Evolutionary conservation across 345 rosid species (phyloP).

Genomic region (Eucalyptus sp.): DNA sequence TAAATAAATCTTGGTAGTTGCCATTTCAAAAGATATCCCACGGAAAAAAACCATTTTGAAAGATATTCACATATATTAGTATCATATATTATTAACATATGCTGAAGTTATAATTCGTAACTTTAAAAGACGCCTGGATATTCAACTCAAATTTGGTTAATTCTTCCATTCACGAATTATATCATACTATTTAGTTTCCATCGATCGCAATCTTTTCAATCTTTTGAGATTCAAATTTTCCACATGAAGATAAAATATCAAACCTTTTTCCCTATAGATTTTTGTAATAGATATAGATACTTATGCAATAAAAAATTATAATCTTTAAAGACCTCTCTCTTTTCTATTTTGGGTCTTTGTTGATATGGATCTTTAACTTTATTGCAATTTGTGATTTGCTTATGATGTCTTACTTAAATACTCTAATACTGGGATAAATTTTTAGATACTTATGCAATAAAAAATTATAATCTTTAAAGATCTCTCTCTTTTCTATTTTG

Average conservation of each 20-base stretch:
- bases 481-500: background rate
- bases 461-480: background rate
- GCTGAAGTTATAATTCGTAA: background rate
- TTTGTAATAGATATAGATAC: background rate
- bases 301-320: background rate
- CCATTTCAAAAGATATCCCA: background rate
- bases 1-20: background rate
- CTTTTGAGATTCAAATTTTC: background rate
- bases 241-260: background rate
- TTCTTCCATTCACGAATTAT: background rate
- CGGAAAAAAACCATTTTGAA: background rate
- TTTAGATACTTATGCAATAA: too few species aligned
- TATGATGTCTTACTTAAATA: background rate
- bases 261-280: background rate
- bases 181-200: background rate
- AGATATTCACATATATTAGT: background rate
- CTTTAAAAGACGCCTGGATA: background rate
- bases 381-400: background rate
- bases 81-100: background rate
- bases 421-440: too few species aligned
- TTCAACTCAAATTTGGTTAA: background rate
- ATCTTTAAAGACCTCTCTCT: background rate
- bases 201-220: background rate
- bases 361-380: background rate
- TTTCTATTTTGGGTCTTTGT: background rate